Evolutionary conservation across 352 stramenopile genomes (phyloP).

Genomic region (Phytopythium litorale): DNA sequence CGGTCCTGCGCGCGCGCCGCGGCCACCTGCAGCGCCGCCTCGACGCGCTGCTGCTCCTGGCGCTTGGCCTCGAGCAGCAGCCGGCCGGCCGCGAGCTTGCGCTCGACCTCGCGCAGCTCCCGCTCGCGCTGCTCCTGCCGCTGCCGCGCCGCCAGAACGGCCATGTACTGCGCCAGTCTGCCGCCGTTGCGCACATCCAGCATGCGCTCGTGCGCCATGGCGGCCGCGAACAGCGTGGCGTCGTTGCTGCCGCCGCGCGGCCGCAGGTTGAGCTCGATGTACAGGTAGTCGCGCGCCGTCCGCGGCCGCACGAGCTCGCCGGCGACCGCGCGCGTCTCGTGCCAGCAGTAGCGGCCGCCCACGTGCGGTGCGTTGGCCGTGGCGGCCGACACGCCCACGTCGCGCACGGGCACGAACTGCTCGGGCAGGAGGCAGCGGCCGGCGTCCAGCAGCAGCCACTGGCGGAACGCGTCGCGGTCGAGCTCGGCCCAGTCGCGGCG

Average conservation of each 20-base stretch:
- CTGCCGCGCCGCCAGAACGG: constrained; percentile 34
- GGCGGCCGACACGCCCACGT: constrained; percentile 44
- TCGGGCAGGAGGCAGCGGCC: constrained; percentile 23
- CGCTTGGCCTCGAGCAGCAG: constrained; percentile 55
- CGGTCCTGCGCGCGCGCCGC: constrained; percentile 22
- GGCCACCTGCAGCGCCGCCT: constrained; percentile 41
- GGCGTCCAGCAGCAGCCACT: constrained; percentile 24
- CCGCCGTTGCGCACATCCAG: constrained; percentile 29
- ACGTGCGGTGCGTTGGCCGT: constrained; percentile 54
- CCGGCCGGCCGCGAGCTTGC: constrained; percentile 55
- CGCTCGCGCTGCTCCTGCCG: constrained; percentile 45
- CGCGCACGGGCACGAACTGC: constrained; percentile 43
- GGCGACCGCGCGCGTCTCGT: constrained; percentile 32
- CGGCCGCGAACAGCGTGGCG: constrained; percentile 40
- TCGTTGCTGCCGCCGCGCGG: constrained; percentile 28
- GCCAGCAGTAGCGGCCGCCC: constrained; percentile 65
- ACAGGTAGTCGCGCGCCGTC: constrained; percentile 48
- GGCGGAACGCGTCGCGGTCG: constrained; percentile 41
- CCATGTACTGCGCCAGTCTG: constrained; percentile 41
- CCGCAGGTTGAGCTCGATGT: constrained; percentile 44
- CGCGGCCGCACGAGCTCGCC: constrained; percentile 35
- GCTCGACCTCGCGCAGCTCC: constrained; percentile 58
- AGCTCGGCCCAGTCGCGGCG: constrained; percentile 48
- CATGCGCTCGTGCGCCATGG: constrained; percentile 56
- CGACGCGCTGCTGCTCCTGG: constrained; percentile 58